Evolutionary conservation across 1,139 yeast genomes (phyloP).

Genomic region (Sugiyamaella japonica): DNA sequence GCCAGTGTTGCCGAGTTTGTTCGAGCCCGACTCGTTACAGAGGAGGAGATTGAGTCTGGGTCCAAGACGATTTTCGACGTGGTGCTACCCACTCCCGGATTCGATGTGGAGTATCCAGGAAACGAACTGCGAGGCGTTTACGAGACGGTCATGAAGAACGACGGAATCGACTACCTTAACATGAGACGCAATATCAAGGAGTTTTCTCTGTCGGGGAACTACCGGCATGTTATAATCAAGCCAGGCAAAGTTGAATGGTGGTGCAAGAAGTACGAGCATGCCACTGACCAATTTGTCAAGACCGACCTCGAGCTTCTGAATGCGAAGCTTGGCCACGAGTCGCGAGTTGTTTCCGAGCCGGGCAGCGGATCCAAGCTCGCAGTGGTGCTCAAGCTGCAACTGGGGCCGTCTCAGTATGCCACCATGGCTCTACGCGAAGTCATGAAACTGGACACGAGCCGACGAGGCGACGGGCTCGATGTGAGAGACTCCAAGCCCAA

Average conservation of each 20-base stretch:
- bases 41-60: slow-evolving; percentile 63
- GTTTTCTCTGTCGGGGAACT: slow-evolving; percentile 89
- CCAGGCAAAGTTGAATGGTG: slow-evolving; percentile 67
- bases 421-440: slow-evolving; percentile 96
- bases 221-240: slow-evolving; percentile 70
- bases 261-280: slow-evolving; percentile 59
- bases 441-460: slow-evolving; percentile 78
- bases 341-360: slow-evolving; percentile 34
- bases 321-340: slow-evolving; percentile 35
- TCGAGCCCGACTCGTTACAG: slow-evolving; percentile 69
- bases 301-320: slow-evolving; percentile 76
- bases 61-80: slow-evolving; percentile 74
- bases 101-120: slow-evolving; percentile 77
- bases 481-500: background rate
- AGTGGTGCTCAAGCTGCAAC: slow-evolving; percentile 69
- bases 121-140: slow-evolving; percentile 67
- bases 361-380: slow-evolving; percentile 59
- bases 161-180: slow-evolving; percentile 76
- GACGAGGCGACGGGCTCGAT: slow-evolving; percentile 51
- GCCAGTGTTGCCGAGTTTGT: slow-evolving; percentile 62
- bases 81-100: slow-evolving; percentile 94
- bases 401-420: slow-evolving; percentile 90
- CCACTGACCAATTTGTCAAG: slow-evolving; percentile 67
- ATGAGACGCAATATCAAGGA: slow-evolving; percentile 87
- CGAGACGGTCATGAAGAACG: slow-evolving; percentile 71